Conservation (phyloP, 2,329 filamentous ascomycete species). For the Dothistroma septosporum region DNA sequence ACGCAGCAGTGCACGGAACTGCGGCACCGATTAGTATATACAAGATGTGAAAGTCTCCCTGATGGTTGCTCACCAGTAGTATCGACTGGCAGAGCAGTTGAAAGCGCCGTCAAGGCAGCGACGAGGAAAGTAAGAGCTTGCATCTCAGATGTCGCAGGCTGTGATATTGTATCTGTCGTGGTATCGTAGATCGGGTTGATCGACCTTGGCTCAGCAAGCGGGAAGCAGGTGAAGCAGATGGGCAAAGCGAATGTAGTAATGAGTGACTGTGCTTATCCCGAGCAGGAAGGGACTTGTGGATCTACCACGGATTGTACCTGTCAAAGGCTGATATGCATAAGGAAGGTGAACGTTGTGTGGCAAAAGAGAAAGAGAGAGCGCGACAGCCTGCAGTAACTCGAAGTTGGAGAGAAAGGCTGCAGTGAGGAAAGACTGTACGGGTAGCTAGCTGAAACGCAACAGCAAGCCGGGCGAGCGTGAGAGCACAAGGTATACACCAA, state of each 20-base stretch:
- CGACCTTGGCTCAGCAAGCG: slow-evolving; percentile 2
- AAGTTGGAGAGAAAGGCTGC: neutral
- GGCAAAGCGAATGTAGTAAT: slow-evolving; percentile 2
- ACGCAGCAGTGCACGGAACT: neutral
- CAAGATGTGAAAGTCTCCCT: neutral
- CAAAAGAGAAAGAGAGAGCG: neutral
- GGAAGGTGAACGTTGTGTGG: neutral
- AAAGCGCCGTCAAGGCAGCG: slow-evolving; percentile 17
- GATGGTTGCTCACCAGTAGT: slow-evolving; percentile 8
- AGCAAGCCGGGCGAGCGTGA: neutral
- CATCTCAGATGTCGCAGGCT: slow-evolving; percentile 14
- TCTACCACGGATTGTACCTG: slow-evolving; percentile 9
- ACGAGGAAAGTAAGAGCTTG: slow-evolving; percentile 15
- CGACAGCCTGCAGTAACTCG: neutral
- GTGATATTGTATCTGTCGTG: neutral
- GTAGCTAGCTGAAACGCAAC: neutral
- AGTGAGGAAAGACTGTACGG: neutral
- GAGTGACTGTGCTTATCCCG: neutral
- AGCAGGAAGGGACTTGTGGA: neutral
- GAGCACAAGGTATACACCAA: neutral
- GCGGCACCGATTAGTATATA: neutral
- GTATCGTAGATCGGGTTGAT: slow-evolving; percentile 4
- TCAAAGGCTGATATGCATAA: slow-evolving; percentile 17
- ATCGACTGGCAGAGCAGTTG: slow-evolving; percentile 7
- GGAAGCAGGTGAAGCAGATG: neutral